Evolutionary conservation across 352 stramenopile species (phyloP).

Genomic region (Pilasporangium apinafurcum): DNA sequence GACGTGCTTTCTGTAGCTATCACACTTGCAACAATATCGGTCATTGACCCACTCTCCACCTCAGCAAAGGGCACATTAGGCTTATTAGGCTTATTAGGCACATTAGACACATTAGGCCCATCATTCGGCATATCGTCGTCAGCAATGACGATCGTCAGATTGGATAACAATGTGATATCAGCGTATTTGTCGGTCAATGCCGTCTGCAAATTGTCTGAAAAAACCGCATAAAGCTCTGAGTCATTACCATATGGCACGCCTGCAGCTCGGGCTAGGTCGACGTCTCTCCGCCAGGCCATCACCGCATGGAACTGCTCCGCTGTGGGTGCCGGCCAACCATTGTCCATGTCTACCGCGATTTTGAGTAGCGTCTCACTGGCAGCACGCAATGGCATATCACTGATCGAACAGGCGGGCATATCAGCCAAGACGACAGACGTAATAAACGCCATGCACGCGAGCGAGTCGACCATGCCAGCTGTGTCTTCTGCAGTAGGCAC

Average conservation of each 20-base stretch:
- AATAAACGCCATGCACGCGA: slow-evolving; percentile 44
- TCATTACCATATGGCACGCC: slow-evolving; percentile 38
- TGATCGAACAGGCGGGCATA: slow-evolving; percentile 41
- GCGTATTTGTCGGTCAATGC: slow-evolving; percentile 23
- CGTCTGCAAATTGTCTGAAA: slow-evolving; percentile 33
- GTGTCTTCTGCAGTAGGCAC: slow-evolving; percentile 28
- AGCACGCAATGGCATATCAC: slow-evolving; percentile 41
- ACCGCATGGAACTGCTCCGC: slow-evolving; percentile 32
- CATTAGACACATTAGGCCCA: too few relatives aligned
- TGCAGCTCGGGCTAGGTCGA: slow-evolving; percentile 39
- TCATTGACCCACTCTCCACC: too few relatives aligned
- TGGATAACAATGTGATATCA: slow-evolving; percentile 34
- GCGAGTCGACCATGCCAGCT: slow-evolving; percentile 31
- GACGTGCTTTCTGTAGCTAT: too few relatives aligned
- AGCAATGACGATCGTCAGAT: slow-evolving; percentile 27
- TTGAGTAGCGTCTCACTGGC: slow-evolving; percentile 59
- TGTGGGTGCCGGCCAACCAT: slow-evolving; percentile 18
- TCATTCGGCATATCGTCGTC: slow-evolving; percentile 4
- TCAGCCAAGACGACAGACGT: slow-evolving; percentile 28
- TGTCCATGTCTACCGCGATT: slow-evolving; percentile 36
- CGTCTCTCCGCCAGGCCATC: slow-evolving; percentile 46
- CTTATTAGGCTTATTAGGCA: too few relatives aligned
- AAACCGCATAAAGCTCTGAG: slow-evolving; percentile 37
- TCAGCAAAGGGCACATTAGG: too few relatives aligned
- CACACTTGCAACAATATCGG: too few relatives aligned